Base-by-base conservation (phyloP, 768 basidiomycete species). In the Coprinopsis cinerea region DNA sequence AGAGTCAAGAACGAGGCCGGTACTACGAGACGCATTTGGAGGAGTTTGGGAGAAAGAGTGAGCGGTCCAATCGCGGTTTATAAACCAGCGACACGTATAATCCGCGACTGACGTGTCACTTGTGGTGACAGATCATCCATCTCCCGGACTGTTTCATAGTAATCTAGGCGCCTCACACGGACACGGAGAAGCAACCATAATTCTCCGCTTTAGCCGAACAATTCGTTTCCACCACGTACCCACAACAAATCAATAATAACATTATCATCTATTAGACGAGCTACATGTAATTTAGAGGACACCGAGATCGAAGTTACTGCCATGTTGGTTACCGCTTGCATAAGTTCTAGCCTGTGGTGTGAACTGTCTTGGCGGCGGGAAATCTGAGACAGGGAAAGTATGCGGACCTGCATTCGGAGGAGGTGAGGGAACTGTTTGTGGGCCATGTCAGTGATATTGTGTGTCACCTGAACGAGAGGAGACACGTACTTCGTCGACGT, bases 331-430 rank as follows among this genome's bases (percentile, higher is more conserved):
- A 25, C 86, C 85, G 60, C 81, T 82, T 11, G 64, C 67, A 61
- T 93, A 93, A 35, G 70, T 69, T 59, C 75, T 84, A 24, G 62
- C 57, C 26, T 61, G 68, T 4, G 64, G 59, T 28, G 62, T 61
- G 63, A 90, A 92, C 23, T 72, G 70, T 34, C 88, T 78, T 3
- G 90, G 90, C 13, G 82, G 81, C 1, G 90, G 90, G 61, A 92
- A 90, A 44, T 83, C 87, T 13, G 71, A 67, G n/a, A 82, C 77
- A 5, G 87, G 88, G 61, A 90, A 92, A 14, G 73, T 82, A 59
- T 88, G 84, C 20, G 73, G 63, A 7, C 88, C 88, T 35, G 75
- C 77, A 48, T 73, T 79, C 2, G 88, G 78, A 22, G 76, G 73
- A 40, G 77, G 76, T 3, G 77, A 75, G 23, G 72, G 73, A 23